phyloP scores from a whole-genome alignment of 2,329 filamentous ascomycete genomes.

The Cryphonectria radicalis region DNA sequence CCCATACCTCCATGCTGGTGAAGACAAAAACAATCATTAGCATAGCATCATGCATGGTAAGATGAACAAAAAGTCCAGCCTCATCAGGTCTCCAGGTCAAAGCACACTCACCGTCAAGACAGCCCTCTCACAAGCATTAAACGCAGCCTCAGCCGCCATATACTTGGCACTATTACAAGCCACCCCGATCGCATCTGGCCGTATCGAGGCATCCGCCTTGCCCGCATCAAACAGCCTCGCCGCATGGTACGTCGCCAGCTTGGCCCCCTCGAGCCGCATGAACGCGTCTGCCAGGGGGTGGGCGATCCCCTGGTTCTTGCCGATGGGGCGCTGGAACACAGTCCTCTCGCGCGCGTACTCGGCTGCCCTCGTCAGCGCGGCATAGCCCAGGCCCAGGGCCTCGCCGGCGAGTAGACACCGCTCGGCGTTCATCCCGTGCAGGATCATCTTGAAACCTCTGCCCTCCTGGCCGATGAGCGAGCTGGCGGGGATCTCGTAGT shows the following conservation, averaged over 20 bases:
- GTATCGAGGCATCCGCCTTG: slow-evolving; percentile 54
- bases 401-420: slow-evolving; percentile 77
- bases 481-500: slow-evolving; percentile 68
- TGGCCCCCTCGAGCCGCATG: slow-evolving; percentile 67
- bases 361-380: slow-evolving; percentile 64
- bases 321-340: slow-evolving; percentile 68
- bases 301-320: slow-evolving; percentile 67
- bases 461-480: slow-evolving; percentile 73
- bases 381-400: slow-evolving; percentile 79
- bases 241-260: slow-evolving; percentile 68
- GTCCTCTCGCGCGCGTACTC: slow-evolving; percentile 69
- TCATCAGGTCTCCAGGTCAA: neutral
- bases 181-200: slow-evolving; percentile 62
- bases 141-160: slow-evolving; percentile 67
- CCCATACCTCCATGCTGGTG: slow-evolving; percentile 63
- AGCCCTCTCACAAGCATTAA: slow-evolving; percentile 64
- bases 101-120: slow-evolving; percentile 48
- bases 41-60: neutral
- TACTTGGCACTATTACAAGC: slow-evolving; percentile 75
- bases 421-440: slow-evolving; percentile 82
- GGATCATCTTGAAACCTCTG: slow-evolving; percentile 77
- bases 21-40: neutral
- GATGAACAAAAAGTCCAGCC: too few relatives aligned
- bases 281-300: slow-evolving; percentile 69
- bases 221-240: slow-evolving; percentile 64